Evolutionary conservation across 495 filamentous ascomycete species (phyloP).

Genomic region (Talaromyces nanjingensis): DNA sequence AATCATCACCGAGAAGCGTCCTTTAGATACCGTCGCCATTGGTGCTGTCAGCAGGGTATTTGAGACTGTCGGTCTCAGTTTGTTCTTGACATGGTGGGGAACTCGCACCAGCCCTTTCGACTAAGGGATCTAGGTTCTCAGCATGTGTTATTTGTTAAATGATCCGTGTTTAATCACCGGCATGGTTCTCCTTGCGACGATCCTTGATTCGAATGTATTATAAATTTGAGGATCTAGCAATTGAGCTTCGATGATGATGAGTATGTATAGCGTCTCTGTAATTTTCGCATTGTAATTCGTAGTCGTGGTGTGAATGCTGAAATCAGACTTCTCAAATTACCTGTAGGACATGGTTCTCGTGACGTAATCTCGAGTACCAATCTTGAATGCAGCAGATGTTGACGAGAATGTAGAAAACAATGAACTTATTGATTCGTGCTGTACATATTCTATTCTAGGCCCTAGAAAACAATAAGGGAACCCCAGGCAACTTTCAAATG

Average conservation of each 20-base stretch:
- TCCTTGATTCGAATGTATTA: background rate
- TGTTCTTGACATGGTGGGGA: conserved; percentile 97
- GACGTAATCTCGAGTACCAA: background rate
- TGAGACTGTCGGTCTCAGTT: conserved; percentile 84
- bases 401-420: background rate
- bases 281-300: too few relatives aligned
- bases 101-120: conserved; percentile 84
- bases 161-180: background rate
- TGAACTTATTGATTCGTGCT: background rate
- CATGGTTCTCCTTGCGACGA: background rate
- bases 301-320: too few relatives aligned
- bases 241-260: background rate
- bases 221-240: conserved; percentile 1
- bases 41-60: conserved; percentile 74
- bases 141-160: background rate
- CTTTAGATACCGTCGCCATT: conserved; percentile 82
- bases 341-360: too few relatives aligned
- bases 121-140: conserved; percentile 20
- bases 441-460: background rate
- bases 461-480: background rate
- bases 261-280: too few relatives aligned
- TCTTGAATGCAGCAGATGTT: background rate
- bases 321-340: too few relatives aligned
- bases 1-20: conserved; percentile 82
- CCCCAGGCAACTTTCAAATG: background rate